Percentiles rank a stretch among this genome's conserved stretches.
Evolutionary conservation across 306 rosid species (phyloP).

Genomic region (Trifolium pratense): DNA sequence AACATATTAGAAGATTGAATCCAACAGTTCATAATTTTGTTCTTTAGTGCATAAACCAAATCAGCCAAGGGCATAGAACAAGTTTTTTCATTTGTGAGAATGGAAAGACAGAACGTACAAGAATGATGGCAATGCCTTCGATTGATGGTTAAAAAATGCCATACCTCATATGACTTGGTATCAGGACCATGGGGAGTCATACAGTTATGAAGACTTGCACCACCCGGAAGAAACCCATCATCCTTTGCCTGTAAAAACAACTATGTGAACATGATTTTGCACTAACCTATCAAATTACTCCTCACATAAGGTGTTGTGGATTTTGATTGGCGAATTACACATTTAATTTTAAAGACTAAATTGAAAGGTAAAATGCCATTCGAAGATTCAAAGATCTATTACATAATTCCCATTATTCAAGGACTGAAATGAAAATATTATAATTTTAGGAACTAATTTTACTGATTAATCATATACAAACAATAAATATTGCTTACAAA

Average conservation of each 20-base stretch:
- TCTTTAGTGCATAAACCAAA: not conserved
- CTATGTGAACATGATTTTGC: not conserved
- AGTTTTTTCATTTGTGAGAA: not conserved
- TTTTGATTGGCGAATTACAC: not conserved
- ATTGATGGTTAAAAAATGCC: slow-evolving; percentile 8
- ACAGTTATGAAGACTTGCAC: slow-evolving; percentile 94
- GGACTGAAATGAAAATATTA: not conserved
- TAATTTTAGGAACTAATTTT: not conserved
- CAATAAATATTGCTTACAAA: not conserved
- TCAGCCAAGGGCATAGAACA: not conserved
- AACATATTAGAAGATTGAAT: slow-evolving; percentile 16
- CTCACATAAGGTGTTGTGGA: not conserved
- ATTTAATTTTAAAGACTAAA: not conserved
- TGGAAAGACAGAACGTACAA: not conserved
- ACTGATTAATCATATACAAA: not conserved
- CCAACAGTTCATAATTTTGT: not conserved
- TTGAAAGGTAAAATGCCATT: not conserved
- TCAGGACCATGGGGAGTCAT: slow-evolving; percentile 99
- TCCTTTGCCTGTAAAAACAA: slow-evolving; percentile 73
- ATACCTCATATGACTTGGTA: slow-evolving; percentile 91
- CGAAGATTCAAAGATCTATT: not conserved
- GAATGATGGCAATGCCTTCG: not conserved
- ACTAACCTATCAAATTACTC: not conserved
- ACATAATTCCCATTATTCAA: not conserved
- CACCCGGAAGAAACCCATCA: slow-evolving; percentile 89